Conservation (phyloP, 495 filamentous ascomycete genomes). For the Neurospora sp. region DNA sequence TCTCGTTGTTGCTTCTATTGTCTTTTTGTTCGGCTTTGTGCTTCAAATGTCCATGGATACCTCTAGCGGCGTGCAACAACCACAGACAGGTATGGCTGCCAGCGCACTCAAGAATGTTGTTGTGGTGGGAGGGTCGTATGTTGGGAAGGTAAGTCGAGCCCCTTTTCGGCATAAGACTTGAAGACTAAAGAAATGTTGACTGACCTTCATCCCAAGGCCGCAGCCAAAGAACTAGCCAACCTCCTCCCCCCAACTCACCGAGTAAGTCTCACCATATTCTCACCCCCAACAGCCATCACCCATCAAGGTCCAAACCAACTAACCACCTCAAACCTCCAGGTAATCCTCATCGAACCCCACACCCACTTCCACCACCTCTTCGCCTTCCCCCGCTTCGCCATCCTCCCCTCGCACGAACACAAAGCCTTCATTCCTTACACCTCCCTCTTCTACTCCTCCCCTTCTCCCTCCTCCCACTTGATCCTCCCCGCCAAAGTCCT, state of each 20-base stretch:
- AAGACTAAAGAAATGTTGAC: background rate
- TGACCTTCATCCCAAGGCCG: slow-evolving; percentile 2
- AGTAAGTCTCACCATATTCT: slow-evolving; percentile 5
- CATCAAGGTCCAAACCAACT: background rate
- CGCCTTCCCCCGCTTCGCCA: slow-evolving; percentile 45
- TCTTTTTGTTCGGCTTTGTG: background rate
- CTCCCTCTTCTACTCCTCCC: slow-evolving; percentile 24
- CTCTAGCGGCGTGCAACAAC: background rate
- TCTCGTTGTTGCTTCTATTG: background rate
- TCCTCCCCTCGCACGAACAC: slow-evolving; percentile 39
- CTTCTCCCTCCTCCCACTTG: slow-evolving; percentile 25
- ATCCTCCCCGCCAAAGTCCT: slow-evolving; percentile 36
- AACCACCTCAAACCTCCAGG: slow-evolving; percentile 13
- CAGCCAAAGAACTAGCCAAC: slow-evolving; percentile 18
- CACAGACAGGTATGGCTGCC: slow-evolving; percentile 4
- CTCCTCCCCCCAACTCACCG: slow-evolving; percentile 18
- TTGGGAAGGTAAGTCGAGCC: slow-evolving; percentile 14
- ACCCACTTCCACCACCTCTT: slow-evolving; percentile 47
- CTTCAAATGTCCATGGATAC: background rate
- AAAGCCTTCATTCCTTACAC: slow-evolving; percentile 48
- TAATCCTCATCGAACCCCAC: slow-evolving; percentile 41
- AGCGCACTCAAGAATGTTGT: slow-evolving; percentile 13
- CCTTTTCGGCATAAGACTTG: background rate
- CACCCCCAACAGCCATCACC: background rate
- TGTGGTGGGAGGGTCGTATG: slow-evolving; percentile 19